Conservation (phyloP, 805 yeast species). For the Metschnikowia chrysomelidarum region DNA sequence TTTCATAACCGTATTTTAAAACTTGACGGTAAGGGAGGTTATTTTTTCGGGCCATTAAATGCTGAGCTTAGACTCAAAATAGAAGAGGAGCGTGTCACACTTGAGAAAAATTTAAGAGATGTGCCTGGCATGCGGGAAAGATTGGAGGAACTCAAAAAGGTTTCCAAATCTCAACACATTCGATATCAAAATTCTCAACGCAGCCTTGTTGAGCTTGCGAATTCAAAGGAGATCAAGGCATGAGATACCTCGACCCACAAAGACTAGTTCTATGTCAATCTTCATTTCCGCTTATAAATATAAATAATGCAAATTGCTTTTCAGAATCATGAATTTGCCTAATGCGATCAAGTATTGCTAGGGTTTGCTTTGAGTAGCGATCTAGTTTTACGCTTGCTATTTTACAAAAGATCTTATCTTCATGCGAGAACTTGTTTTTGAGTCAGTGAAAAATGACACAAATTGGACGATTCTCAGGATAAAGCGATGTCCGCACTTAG, state of each 20-base stretch:
- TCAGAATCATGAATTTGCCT: too few species aligned
- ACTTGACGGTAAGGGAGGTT: slow-evolving; percentile 82
- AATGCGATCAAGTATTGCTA: too few species aligned
- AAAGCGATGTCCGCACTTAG: too few species aligned
- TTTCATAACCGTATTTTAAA: slow-evolving; percentile 81
- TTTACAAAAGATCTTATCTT: background rate
- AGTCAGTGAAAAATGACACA: too few species aligned
- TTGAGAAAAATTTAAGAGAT: slow-evolving; percentile 70
- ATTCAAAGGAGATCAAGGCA: too few species aligned
- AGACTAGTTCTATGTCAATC: too few species aligned
- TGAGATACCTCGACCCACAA: too few species aligned
- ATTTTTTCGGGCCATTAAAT: slow-evolving; percentile 58
- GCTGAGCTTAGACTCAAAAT: slow-evolving; percentile 69
- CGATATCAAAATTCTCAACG: slow-evolving; percentile 31
- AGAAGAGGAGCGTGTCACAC: slow-evolving; percentile 71
- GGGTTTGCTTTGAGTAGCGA: too few species aligned
- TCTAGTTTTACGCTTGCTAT: background rate
- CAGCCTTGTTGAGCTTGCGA: slow-evolving; percentile 25
- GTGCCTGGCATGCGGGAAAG: slow-evolving; percentile 66
- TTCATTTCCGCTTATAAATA: too few species aligned
- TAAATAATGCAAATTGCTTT: too few species aligned
- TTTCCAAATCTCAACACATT: slow-evolving; percentile 42
- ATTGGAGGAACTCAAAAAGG: slow-evolving; percentile 60
- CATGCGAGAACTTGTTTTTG: background rate
- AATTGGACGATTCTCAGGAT: too few species aligned